These are phyloP conservation scores for Macrophomina pseudophaseolina DNA, from an alignment of 2,329 filamentous ascomycete genomes.

Conservation along the genomic window DNA sequence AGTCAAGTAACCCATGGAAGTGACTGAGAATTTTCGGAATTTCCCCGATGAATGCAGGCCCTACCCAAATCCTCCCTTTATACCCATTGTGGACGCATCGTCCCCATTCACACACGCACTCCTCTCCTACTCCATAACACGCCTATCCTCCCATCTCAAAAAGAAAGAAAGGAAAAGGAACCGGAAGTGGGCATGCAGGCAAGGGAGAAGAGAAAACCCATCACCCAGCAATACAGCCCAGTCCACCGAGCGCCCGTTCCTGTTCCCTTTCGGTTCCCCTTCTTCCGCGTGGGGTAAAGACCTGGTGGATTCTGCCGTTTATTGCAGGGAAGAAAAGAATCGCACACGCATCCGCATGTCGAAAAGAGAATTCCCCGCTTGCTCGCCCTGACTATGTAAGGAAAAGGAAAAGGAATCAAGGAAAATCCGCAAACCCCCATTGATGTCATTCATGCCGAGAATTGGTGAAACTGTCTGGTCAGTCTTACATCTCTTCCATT, in stretches of 20 bases:
- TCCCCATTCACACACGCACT: background rate
- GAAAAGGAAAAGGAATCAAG: background rate
- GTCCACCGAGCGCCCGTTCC: no score
- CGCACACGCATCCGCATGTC: background rate
- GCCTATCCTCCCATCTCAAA: background rate
- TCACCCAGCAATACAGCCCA: no score
- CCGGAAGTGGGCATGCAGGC: background rate
- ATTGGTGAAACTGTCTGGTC: no score
- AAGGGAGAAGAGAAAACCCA: background rate
- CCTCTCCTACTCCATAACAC: background rate
- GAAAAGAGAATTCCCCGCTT: background rate
- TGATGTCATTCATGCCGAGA: background rate
- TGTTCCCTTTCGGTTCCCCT: no score
- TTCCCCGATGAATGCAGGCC: no score
- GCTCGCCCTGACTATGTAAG: background rate
- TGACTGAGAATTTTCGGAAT: no score
- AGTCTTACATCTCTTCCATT: background rate
- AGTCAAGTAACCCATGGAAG: no score
- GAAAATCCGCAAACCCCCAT: background rate
- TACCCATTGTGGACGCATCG: no score
- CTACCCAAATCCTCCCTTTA: no score
- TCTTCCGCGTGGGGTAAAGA: background rate
- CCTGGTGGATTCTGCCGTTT: background rate
- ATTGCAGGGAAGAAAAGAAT: background rate
- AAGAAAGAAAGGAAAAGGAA: background rate